A percentile compares a stretch with the other conserved stretches of the same genome.
Evolutionary conservation across 2,329 filamentous ascomycete genomes (phyloP).

Genomic region (Ustilaginoidea virens): DNA sequence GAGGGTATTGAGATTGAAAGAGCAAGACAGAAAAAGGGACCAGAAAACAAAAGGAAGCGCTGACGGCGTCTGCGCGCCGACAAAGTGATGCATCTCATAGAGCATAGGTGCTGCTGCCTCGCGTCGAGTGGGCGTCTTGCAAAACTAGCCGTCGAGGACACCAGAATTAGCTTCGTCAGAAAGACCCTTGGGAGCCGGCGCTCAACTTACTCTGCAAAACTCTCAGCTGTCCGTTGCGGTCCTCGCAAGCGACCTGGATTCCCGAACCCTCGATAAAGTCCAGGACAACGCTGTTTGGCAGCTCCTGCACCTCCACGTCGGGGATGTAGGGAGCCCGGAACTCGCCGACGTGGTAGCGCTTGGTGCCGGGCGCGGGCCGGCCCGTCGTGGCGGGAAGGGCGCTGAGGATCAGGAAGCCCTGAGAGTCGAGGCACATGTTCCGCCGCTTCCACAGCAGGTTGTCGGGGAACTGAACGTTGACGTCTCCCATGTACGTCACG

Average conservation of each 20-base stretch:
- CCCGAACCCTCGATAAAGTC: constrained; percentile 46
- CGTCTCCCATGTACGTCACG: constrained; percentile 63
- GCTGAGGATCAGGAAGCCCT: constrained; percentile 71
- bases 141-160: too few species aligned
- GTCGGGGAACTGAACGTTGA: constrained; percentile 96
- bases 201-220: constrained; percentile 35
- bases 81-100: constrained; percentile 10
- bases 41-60: not conserved
- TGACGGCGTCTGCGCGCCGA: not conserved
- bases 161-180: not conserved
- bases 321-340: constrained; percentile 68
- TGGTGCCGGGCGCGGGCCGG: constrained; percentile 32
- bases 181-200: not conserved
- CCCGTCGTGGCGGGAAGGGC: constrained; percentile 39
- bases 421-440: constrained; percentile 69
- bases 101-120: constrained; percentile 16
- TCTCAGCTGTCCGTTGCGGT: constrained; percentile 39
- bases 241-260: constrained; percentile 49
- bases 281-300: constrained; percentile 66
- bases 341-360: constrained; percentile 74
- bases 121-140: constrained; percentile 20
- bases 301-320: constrained; percentile 81
- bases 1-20: not conserved
- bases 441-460: constrained; percentile 93
- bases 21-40: not conserved